A percentile compares a stretch with the other conserved stretches of the same genome.
phyloP scores from a whole-genome alignment of 305 asterid species.

The Salvia sclarea region DNA sequence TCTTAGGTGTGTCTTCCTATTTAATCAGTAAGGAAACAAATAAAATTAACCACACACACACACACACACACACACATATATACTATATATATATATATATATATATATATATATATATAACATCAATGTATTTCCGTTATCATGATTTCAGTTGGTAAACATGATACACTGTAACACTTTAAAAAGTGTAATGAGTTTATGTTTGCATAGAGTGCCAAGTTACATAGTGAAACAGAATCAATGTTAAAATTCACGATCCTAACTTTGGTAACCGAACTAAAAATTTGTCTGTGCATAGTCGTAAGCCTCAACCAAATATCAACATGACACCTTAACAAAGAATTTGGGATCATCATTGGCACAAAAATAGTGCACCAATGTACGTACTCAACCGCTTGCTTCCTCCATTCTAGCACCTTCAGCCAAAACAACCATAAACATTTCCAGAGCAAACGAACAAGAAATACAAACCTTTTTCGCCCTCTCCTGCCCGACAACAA shows the following conservation, averaged over 20 bases:
- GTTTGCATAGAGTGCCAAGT: neutral
- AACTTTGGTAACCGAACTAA: neutral
- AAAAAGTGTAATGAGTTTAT: neutral
- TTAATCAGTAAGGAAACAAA: neutral
- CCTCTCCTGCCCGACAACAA: slow-evolving; percentile 80
- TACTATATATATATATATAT: neutral
- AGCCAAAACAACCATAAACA: slow-evolving; percentile 5
- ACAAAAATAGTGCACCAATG: neutral
- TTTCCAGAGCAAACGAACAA: neutral
- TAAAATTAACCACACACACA: neutral
- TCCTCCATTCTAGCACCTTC: neutral
- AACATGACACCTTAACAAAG: neutral
- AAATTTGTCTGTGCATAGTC: neutral
- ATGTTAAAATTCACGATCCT: too few relatives aligned
- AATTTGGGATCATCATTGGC: neutral
- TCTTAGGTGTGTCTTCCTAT: neutral
- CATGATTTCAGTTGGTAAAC: slow-evolving; percentile 17
- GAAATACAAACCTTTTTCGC: slow-evolving; percentile 69
- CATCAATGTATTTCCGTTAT: neutral
- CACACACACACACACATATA: neutral
- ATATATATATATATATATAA: neutral
- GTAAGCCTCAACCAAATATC: too few relatives aligned
- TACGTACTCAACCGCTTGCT: neutral
- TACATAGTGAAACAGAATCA: neutral
- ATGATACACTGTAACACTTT: neutral